A percentile compares a stretch with the other conserved stretches of the same genome.
These are phyloP conservation scores for Pontederia crassipes DNA, from an alignment of 176 grass and related monocot genomes.

Conservation along the genomic window DNA sequence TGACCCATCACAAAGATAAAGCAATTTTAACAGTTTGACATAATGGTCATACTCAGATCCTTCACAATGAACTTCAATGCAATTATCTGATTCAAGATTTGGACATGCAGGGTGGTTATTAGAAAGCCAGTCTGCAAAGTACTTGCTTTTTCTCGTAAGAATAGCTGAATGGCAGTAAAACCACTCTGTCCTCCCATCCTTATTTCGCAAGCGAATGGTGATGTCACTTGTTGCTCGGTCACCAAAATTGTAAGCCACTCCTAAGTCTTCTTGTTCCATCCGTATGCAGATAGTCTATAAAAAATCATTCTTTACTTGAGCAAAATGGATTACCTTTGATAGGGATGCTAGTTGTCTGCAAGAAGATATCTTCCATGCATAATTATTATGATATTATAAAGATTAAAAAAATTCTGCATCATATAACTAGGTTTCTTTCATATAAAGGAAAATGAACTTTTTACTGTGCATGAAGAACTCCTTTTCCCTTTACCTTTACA, in stretches of 20 bases:
- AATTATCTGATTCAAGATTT: slow-evolving; percentile 22
- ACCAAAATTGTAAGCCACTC: slow-evolving; percentile 31
- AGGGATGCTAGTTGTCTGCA: neutral
- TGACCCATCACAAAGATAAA: slow-evolving; percentile 52
- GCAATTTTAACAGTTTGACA: slow-evolving; percentile 52
- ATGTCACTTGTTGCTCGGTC: slow-evolving; percentile 59
- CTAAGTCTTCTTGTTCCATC: slow-evolving; percentile 37
- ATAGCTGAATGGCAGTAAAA: slow-evolving; percentile 68
- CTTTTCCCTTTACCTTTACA: too few species aligned
- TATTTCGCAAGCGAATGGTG: slow-evolving; percentile 40
- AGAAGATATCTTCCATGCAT: neutral
- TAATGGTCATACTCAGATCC: slow-evolving; percentile 51
- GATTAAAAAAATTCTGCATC: too few species aligned
- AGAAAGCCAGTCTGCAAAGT: slow-evolving; percentile 40
- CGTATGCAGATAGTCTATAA: neutral
- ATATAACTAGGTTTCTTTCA: too few species aligned
- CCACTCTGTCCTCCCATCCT: slow-evolving; percentile 33
- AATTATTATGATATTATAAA: too few species aligned
- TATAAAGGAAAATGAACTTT: too few species aligned
- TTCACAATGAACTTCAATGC: slow-evolving; percentile 54
- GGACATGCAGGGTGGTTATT: neutral
- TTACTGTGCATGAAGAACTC: too few species aligned
- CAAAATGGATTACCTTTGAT: too few species aligned
- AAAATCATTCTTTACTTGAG: neutral
- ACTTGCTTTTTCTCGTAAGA: slow-evolving; percentile 46